Base-by-base conservation (phyloP, 1,139 yeast species). In the Magnusiomyces magnusii region DNA sequence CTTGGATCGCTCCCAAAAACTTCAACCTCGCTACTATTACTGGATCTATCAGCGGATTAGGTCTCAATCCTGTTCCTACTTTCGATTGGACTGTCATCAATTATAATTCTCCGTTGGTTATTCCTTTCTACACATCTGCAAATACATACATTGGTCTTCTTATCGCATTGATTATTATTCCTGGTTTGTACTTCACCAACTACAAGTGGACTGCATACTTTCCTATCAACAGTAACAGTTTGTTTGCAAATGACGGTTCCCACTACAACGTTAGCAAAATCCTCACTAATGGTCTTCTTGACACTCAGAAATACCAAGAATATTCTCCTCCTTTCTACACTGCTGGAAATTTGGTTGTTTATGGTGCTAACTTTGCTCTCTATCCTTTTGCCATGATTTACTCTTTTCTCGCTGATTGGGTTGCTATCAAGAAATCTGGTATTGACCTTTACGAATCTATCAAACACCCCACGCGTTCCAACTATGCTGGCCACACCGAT, bases 1-100 rank as follows among this genome's bases (percentile, higher is more conserved):
- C 83, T 3, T 84, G 87, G 87, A 81, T 83, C 58, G 71, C 75
- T 5, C 87, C 86, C 17, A 66, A 77, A 42, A 83, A 82, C 67
- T 73, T 78, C 63, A 76, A 79, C 63, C 69, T 84, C 49, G 85
- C 84, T 1, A 72, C 72, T 25, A 73, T 84, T 52, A 80, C 84
- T 1, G 89, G 89, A 1, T 69, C 77, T 2, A 62, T 65, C 10
- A 55, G 65, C 19, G 87, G 87, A 13, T 69, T 83, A 21, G 87
- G 87, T 1, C 64, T 83, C 53, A 82, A 82, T 66, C 87, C 86
- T 49, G 69, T 81, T 25, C 27, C 49, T 5, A 71, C 80, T 1
- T 76, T 79, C 60, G 82, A 79, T 64, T 78, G 80, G 72, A 76
- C 79, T 1, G 70, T 76, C 27, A 68, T 78, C 23, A 79, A 80